phyloP scores from a whole-genome alignment of 202 grass and related monocot genomes.

The Saccharum hybrid region DNA sequence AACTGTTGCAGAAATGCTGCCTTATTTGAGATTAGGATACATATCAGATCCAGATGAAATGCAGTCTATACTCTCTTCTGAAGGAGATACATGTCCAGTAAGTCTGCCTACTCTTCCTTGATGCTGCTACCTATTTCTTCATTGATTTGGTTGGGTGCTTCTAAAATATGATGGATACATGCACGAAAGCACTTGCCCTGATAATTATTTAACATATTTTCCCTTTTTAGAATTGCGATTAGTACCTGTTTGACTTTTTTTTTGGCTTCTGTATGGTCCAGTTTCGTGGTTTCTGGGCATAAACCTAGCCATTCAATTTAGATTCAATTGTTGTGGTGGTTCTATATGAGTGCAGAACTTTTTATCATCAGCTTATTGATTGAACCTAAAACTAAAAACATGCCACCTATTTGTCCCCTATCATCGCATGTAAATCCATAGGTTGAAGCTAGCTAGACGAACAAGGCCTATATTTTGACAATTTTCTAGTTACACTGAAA shows the following conservation, averaged over 20 bases:
- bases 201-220: slow-evolving; percentile 15
- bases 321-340: neutral
- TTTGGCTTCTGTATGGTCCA: neutral
- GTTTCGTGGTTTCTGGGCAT: slow-evolving; percentile 20
- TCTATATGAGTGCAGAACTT: slow-evolving; percentile 9
- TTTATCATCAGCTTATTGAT: slow-evolving; percentile 15
- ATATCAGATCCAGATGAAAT: slow-evolving; percentile 96
- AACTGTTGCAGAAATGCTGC: slow-evolving; percentile 89
- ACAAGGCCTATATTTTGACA: slow-evolving; percentile 24
- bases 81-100: slow-evolving; percentile 94
- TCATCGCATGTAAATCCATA: neutral
- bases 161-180: slow-evolving; percentile 19
- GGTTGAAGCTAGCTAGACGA: neutral
- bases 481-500: slow-evolving; percentile 6
- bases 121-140: slow-evolving; percentile 24
- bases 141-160: slow-evolving; percentile 12
- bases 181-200: neutral
- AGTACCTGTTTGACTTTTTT: no score
- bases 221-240: no score
- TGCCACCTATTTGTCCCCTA: neutral
- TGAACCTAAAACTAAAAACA: slow-evolving; percentile 19
- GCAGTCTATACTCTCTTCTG: slow-evolving; percentile 81
- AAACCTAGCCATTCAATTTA: slow-evolving; percentile 8
- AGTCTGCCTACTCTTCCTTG: slow-evolving; percentile 34
- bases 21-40: slow-evolving; percentile 87